A percentile compares a stretch with the other conserved stretches of the same genome.
These are phyloP conservation scores for Gracilaria domingensis DNA, from an alignment of 23 red algal species.

Conservation along the genomic window DNA sequence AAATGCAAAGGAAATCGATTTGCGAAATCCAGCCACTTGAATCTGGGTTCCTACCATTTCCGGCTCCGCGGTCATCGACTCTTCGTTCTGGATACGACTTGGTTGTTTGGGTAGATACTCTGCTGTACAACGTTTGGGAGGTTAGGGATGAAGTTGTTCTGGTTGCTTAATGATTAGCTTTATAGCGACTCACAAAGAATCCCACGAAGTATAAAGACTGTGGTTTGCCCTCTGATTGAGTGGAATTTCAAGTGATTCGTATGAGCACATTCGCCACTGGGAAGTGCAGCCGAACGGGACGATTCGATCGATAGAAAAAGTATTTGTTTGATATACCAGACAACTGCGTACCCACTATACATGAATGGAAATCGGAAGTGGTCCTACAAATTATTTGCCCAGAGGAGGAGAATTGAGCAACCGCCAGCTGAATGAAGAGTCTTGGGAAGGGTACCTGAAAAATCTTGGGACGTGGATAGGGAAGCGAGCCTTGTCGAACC, in stretches of 20 bases:
- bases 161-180: neutral
- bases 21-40: no score
- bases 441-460: conserved; percentile 71
- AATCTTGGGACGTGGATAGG: conserved; percentile 69
- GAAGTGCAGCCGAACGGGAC: neutral
- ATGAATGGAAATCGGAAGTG: conserved; percentile 19
- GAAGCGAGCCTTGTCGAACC: conserved; percentile 62
- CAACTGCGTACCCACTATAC: neutral
- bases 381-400: neutral
- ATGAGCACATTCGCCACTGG: neutral
- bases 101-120: no score
- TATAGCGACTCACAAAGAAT: neutral
- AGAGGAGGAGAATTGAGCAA: neutral
- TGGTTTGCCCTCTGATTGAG: neutral
- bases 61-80: no score
- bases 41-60: no score
- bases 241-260: neutral
- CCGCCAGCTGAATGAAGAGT: conserved; percentile 21
- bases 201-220: conserved; percentile 5
- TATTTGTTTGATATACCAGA: neutral
- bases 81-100: no score
- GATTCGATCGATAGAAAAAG: neutral
- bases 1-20: no score
- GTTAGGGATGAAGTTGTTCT: neutral
- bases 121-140: no score